Base-by-base conservation (phyloP, 1,284 basidiomycete species). In the Sporisorium scitamineum region DNA sequence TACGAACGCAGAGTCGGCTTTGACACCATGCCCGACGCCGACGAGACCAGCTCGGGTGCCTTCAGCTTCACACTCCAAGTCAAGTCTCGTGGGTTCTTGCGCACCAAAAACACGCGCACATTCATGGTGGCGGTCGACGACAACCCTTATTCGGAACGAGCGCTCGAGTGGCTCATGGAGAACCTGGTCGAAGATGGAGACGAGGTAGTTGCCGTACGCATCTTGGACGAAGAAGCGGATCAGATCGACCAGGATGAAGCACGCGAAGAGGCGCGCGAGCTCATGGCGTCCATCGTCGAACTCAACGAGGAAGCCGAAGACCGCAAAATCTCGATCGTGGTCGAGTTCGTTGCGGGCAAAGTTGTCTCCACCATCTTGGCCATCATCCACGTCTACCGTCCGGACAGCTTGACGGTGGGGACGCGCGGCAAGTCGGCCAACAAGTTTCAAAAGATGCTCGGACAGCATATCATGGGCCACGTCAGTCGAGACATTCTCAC, bases 351-450 rank as follows among this genome's bases (percentile, higher is more conserved):
- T 44, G 93, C 94, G 0, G 96, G 96, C 34, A 92, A 91, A 70
- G 91, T 97, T 7, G 93, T 93, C 0, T 90, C 92, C 61, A 95
- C 93, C 10, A 91, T 98, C 42, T 77, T 87, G 26, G 73, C 80
- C 42, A 70, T 99, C 76, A 96, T 98, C 72, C 93, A 94, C 2
- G 90, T 98, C 41, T 98, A 99, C 84, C 91, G 95, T 48, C 96
- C 96, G 2, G 95, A 99, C 86, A 94, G 93, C 1, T 89, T 98
- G 59, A 92, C 97, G 18, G 95, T 98, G 26, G 96, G 96, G 14
- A 96, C 94, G 14, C 89, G 93, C 37, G 95, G 94, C 24, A 84
- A 80, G 55, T 79, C 79, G 29, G 77, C 78, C 20, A 81, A 77
- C 54, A 76, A 81, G 27, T 66, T 85, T 20, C 80, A 84, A 41